Conservation (phyloP, 306 rosid genomes). For the Pachyrhizus erosus region DNA sequence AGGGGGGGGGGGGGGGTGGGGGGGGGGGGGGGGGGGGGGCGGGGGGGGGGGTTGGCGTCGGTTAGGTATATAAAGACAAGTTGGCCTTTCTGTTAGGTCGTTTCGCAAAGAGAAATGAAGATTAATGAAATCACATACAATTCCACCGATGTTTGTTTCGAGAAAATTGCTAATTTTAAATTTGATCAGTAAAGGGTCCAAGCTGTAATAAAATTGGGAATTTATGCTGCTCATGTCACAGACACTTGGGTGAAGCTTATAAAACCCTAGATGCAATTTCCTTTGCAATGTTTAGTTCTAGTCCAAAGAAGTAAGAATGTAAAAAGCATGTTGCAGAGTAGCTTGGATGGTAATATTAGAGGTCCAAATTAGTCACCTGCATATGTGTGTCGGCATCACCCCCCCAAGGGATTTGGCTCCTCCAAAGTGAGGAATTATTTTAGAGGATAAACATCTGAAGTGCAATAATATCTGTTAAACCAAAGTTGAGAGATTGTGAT, state of each 20-base stretch:
- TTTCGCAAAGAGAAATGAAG: neutral
- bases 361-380: constrained; percentile 4
- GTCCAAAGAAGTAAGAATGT: neutral
- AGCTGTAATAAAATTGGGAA: neutral
- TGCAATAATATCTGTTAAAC: neutral
- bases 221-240: neutral
- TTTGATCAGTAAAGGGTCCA: neutral
- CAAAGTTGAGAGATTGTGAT: neutral
- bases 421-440: neutral
- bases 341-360: constrained; percentile 30
- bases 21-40: no score
- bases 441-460: neutral
- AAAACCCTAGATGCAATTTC: neutral
- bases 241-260: neutral
- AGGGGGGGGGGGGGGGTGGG: no score
- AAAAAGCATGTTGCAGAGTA: constrained; percentile 8
- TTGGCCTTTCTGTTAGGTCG: constrained; percentile 5
- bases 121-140: constrained; percentile 14
- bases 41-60: neutral
- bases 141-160: neutral
- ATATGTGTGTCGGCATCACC: neutral
- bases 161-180: neutral
- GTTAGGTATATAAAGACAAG: neutral
- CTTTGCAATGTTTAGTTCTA: neutral
- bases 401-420: neutral